Base-by-base conservation (phyloP, 1,139 yeast genomes). In the Eremothecium sinecaudum region DNA sequence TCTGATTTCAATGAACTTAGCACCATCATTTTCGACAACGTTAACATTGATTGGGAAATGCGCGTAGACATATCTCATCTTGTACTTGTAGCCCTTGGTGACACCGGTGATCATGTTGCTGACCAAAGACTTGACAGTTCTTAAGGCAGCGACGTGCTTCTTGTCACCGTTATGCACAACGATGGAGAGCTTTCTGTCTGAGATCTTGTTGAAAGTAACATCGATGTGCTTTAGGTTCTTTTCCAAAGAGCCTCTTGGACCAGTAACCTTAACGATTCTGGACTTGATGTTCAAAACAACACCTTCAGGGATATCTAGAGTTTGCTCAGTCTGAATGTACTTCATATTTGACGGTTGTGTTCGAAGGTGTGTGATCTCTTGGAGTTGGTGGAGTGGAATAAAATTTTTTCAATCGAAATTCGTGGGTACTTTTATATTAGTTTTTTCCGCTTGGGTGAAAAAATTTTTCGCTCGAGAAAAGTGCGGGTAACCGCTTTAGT, bases 41-140 rank as follows among this genome's bases (percentile, higher is more conserved):
- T 87, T 90, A 57, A 90, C 96, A 71, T 92, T 90, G 72, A 92
- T 92, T 67, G 98, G 99, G 94, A 90, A 90, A 83, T 92, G 98
- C 79, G 98, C 99, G 66, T 90, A 92, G 54, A 90, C 98, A 69
- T 86, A 87, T 77, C 97, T 84, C 95, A 90, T 79, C 86, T 90
- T 90, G 93, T 90, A 90, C 73, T 81, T 79, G 94, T 73, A 90
- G 69, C 98, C 97, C 75, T 80, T 80, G 67, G 98, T 90, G 63
- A 90, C 98, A 81, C 99, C 98, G 53, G 83, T 83, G 72, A 90
- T 70, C 78, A 90, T 69, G 84, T 92, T 90, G 63, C 84, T 66
- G 60, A 90, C 74, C 64, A 90, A 73, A 54, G 97, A 83, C 74
- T 86, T 86, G 69, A 90, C 97, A 48, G 98, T 90, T 78, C 97